A percentile compares a stretch with the other conserved stretches of the same genome.
These are phyloP conservation scores for Phytophthora podocarpi DNA, from an alignment of 352 stramenopile genomes.

Conservation along the genomic window DNA sequence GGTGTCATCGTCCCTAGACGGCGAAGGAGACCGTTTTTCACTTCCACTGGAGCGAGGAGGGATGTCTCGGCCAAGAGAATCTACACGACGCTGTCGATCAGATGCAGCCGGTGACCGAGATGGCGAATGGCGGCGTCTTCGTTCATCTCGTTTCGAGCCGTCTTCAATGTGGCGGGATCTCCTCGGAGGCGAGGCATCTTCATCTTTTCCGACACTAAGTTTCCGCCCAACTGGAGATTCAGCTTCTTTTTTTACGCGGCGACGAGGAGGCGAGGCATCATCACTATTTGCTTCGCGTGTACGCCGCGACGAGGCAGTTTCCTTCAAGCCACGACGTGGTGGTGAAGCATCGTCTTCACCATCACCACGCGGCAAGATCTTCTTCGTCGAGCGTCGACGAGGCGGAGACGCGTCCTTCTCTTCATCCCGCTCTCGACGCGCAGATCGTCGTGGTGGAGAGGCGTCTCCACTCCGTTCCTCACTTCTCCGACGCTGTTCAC, in stretches of 20 bases:
- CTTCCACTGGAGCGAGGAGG: conserved; percentile 9
- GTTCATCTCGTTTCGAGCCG: conserved; percentile 4
- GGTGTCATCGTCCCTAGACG: not conserved
- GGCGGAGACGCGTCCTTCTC: conserved; percentile 26
- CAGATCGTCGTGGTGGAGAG: conserved; percentile 24
- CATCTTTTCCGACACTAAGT: not conserved
- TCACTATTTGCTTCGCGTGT: conserved; percentile 6
- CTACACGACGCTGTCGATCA: conserved; percentile 28
- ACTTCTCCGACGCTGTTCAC: not conserved
- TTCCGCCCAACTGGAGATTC: not conserved
- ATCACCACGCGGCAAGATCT: not conserved
- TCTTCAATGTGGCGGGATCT: conserved; percentile 17
- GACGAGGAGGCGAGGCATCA: conserved; percentile 28
- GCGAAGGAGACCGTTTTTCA: conserved; percentile 6
- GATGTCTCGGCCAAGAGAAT: conserved; percentile 41
- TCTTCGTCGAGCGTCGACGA: not conserved
- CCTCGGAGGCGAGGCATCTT: conserved; percentile 29
- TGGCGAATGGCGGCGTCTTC: conserved; percentile 2
- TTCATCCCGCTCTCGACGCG: not conserved
- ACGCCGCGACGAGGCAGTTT: not conserved
- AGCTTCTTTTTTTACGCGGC: conserved; percentile 6
- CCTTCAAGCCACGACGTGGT: conserved; percentile 1
- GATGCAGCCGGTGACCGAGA: conserved; percentile 11
- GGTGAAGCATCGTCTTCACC: conserved; percentile 26
- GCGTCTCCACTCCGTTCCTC: conserved; percentile 8